Conservation (phyloP, 768 basidiomycete genomes). For the Cystobasidium ongulense region DNA sequence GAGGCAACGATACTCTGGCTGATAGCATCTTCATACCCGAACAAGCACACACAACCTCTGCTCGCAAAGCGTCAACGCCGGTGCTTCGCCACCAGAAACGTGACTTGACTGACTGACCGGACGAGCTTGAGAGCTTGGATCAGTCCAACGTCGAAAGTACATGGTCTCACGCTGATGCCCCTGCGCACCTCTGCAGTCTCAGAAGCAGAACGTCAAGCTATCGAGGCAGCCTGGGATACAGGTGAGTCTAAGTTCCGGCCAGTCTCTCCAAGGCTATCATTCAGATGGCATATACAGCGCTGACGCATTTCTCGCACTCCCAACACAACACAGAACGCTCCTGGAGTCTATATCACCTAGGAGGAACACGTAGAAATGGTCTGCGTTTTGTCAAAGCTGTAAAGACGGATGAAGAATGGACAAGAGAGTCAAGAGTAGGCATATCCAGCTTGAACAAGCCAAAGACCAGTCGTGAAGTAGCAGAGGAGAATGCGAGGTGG, state of each 20-base stretch:
- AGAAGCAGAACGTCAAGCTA: background rate
- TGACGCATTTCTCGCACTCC: background rate
- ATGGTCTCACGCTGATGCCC: background rate
- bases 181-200: background rate
- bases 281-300: background rate
- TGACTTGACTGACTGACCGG: too few relatives aligned
- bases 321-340: constrained; percentile 5
- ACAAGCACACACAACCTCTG: too few relatives aligned
- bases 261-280: background rate
- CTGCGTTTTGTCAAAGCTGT: constrained; percentile 16
- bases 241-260: background rate
- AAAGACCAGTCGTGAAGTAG: background rate
- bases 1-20: too few relatives aligned
- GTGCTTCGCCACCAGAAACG: too few relatives aligned
- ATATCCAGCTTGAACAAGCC: background rate
- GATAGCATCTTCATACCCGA: too few relatives aligned
- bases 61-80: too few relatives aligned
- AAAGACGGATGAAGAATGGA: constrained; percentile 32
- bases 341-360: background rate
- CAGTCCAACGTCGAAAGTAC: too few relatives aligned
- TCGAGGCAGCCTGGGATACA: constrained; percentile 21
- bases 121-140: too few relatives aligned
- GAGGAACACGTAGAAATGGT: background rate
- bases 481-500: background rate
- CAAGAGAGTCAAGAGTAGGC: background rate